phyloP scores from a whole-genome alignment of 331 rosid species.

The Telfairia occidentalis region DNA sequence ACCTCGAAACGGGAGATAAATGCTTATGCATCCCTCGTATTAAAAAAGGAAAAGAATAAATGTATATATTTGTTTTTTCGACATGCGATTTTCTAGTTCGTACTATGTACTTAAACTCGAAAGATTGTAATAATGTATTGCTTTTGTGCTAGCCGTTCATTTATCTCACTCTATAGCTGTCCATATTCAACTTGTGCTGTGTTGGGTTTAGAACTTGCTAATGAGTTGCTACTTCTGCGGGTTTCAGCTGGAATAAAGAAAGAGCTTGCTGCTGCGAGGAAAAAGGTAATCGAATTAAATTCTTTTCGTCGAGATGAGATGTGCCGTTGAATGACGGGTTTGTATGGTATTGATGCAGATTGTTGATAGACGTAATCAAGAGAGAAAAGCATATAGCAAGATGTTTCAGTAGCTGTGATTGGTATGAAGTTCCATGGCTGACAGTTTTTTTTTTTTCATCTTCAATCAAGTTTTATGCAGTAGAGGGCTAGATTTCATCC shows the following conservation, averaged over 20 bases:
- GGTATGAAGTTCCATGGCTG: constrained; percentile 20
- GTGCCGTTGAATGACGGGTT: neutral
- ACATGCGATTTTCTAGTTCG: too few species aligned
- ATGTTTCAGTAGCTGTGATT: constrained; percentile 56
- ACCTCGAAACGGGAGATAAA: too few species aligned
- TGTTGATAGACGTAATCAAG: constrained; percentile 53
- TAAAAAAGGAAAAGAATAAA: too few species aligned
- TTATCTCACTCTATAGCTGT: neutral
- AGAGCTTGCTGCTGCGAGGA: constrained; percentile 65
- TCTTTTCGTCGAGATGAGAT: neutral
- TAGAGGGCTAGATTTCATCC: constrained; percentile 1
- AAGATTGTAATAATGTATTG: too few species aligned
- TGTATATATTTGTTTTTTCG: neutral
- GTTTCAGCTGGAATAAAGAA: constrained; percentile 75
- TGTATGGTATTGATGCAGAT: constrained; percentile 35
- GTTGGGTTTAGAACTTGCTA: neutral
- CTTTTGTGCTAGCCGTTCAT: neutral
- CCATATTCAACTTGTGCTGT: neutral
- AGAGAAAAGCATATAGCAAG: constrained; percentile 63
- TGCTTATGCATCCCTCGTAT: too few species aligned
- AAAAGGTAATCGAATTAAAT: constrained; percentile 37
- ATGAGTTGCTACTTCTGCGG: constrained; percentile 12
- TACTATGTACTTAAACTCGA: too few species aligned
- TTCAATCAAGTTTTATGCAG: neutral
- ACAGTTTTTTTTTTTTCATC: neutral